Evolutionary conservation across 2,329 filamentous ascomycete genomes (phyloP).

Genomic region (Fusarium setosum): DNA sequence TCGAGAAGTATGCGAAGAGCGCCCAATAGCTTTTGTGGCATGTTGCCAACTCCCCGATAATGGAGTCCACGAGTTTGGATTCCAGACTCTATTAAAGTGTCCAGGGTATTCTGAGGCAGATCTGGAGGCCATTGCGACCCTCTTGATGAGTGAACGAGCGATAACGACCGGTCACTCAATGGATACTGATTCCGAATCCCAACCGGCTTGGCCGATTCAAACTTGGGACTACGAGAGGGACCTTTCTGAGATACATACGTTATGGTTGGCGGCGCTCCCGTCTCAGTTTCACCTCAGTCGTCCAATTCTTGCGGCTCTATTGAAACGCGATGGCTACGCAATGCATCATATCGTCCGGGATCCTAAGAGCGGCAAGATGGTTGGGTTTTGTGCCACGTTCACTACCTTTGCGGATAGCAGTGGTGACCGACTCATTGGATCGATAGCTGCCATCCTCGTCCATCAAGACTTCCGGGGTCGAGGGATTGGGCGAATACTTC

Average conservation of each 20-base stretch:
- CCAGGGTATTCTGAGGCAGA: conserved; percentile 59
- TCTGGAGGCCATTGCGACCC: conserved; percentile 61
- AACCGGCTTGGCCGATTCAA: conserved; percentile 55
- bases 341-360: conserved; percentile 68
- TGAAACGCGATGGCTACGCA: conserved; percentile 65
- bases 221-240: conserved; percentile 54
- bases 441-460: conserved; percentile 65
- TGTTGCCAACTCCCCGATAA: conserved; percentile 59
- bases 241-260: conserved; percentile 52
- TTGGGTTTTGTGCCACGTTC: conserved; percentile 72
- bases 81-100: conserved; percentile 64
- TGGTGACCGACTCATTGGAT: conserved; percentile 65
- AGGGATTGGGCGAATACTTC: conserved; percentile 65
- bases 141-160: conserved; percentile 60
- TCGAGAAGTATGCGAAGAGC: conserved; percentile 57
- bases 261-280: conserved; percentile 60
- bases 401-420: conserved; percentile 66
- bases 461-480: conserved; percentile 57
- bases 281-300: conserved; percentile 57
- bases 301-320: conserved; percentile 56
- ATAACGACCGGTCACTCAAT: conserved; percentile 6
- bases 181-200: conserved; percentile 33
- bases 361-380: conserved; percentile 51
- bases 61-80: conserved; percentile 53
- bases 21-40: conserved; percentile 63